Evolutionary conservation across 768 basidiomycete species (phyloP), one percentile per base, ranked within the genome.

Genomic region (Guyanaporus albipodus): DNA sequence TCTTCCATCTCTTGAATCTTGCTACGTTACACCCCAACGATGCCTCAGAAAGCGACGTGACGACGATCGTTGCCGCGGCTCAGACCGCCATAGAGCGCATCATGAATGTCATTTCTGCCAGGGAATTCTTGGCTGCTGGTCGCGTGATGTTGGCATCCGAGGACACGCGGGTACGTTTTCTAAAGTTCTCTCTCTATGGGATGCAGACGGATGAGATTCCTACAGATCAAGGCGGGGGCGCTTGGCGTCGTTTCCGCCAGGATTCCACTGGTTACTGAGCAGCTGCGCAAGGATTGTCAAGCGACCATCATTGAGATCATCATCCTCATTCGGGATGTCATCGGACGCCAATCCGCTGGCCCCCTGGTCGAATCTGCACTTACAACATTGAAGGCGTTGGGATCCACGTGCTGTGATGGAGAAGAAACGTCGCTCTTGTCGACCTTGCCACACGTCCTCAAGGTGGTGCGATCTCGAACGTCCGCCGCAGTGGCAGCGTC

Each of bases 231-330:
- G 62, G 56, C 67, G 8, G 85, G 82, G 44, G 87, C 86, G 9
- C 74, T 96, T 24, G 78, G 79, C 27, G 72, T 93, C 8, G 65
- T 96, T 12, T 71, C 76, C 4, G 78, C 81, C 32, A 80, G 89
- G 28, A 67, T 95, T 1, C 73, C 78, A 0, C 70, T 75, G 6
- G 73, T 95, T 42, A 69, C 81, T 5, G 68, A 75, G 8, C 70
- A 73, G 18, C 67, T 77, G 37, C 82, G 94, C 11, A 64, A 68
- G 28, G 73, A 72, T 23, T 68, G 79, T 26, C 72, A 73, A 21
- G 55, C 73, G 22, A 73, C 67, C 6, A 69, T 91, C 37, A 67
- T 72, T 26, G 73, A 74, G 27, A 80, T 87, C 43, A 61, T 86
- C 39, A 65, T 67, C 3, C 63, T 65, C 18, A 75, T 85, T 38